Evolutionary conservation across 768 basidiomycete genomes (phyloP).

Genomic region (Mycena belliarum): DNA sequence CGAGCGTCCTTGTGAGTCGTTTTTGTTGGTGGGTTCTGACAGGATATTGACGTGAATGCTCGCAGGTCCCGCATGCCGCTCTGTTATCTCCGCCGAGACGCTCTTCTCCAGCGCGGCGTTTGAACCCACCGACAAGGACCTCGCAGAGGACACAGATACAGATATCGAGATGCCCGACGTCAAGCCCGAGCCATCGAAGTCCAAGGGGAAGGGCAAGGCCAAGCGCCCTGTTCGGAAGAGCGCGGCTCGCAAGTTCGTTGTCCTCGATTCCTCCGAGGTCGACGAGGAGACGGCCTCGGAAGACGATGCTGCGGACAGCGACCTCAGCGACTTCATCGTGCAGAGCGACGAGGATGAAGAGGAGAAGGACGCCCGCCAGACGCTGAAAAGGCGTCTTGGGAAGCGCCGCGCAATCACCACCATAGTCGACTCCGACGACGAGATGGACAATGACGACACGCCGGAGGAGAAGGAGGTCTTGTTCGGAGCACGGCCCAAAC

Average conservation of each 20-base stretch:
- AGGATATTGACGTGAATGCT: background rate
- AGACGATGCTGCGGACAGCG: slow-evolving; percentile 42
- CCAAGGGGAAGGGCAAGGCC: slow-evolving; percentile 31
- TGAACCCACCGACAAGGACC: slow-evolving; percentile 55
- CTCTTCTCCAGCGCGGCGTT: slow-evolving; percentile 62
- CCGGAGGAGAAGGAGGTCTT: slow-evolving; percentile 45
- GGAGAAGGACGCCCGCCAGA: slow-evolving; percentile 44
- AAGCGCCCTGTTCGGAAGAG: slow-evolving; percentile 23
- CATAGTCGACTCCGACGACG: slow-evolving; percentile 48
- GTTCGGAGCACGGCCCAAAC: slow-evolving; percentile 34
- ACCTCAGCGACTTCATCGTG: slow-evolving; percentile 55
- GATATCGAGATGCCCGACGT: slow-evolving; percentile 35
- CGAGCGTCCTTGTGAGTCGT: slow-evolving; percentile 52
- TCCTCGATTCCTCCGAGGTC: slow-evolving; percentile 28
- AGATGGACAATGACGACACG: slow-evolving; percentile 28
- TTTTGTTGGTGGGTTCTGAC: background rate
- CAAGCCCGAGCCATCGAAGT: slow-evolving; percentile 24
- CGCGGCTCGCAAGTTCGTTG: slow-evolving; percentile 17
- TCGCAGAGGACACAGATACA: slow-evolving; percentile 26
- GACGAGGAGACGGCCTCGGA: slow-evolving; percentile 31
- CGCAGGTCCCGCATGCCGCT: slow-evolving; percentile 64
- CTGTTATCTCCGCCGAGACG: slow-evolving; percentile 43
- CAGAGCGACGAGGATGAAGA: slow-evolving; percentile 56
- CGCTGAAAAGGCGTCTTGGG: slow-evolving; percentile 37
- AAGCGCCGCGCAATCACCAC: slow-evolving; percentile 35